A percentile compares a stretch with the other conserved stretches of the same genome.
Conservation (phyloP, 352 stramenopile species). For the Phytophthora melonis region DNA sequence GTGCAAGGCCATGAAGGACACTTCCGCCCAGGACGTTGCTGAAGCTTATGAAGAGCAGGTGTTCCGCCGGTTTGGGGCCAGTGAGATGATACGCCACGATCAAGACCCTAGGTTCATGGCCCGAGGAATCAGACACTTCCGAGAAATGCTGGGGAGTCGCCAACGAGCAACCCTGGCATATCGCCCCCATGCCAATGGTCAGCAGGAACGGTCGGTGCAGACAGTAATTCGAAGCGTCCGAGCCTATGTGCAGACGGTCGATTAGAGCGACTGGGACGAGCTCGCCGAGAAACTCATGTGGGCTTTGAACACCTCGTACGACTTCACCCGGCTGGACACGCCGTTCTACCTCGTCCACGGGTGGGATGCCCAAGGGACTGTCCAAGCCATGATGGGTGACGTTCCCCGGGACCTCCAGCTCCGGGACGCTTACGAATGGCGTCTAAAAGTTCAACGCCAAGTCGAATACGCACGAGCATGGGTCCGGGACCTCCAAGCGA, state of each 20-base stretch:
- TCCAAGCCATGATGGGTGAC: constrained; percentile 6
- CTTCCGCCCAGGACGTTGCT: background rate
- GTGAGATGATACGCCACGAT: background rate
- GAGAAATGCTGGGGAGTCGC: constrained; percentile 25
- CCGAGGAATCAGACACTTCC: constrained; percentile 31
- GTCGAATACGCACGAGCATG: constrained; percentile 4
- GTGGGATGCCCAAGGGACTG: constrained; percentile 25
- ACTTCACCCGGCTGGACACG: constrained; percentile 11
- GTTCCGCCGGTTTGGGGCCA: background rate
- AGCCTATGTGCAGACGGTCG: constrained; percentile 28
- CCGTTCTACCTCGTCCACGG: constrained; percentile 31
- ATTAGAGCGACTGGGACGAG: constrained; percentile 45
- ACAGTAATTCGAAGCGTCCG: constrained; percentile 33
- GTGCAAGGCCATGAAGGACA: background rate
- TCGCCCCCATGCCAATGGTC: constrained; percentile 41
- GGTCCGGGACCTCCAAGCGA: constrained; percentile 7
- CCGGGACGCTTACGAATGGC: constrained; percentile 8
- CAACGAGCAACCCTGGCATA: constrained; percentile 44
- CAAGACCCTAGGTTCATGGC: background rate
- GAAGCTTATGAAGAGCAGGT: background rate
- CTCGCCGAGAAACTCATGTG: constrained; percentile 37
- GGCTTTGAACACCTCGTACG: constrained; percentile 28
- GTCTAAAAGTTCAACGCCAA: constrained; percentile 7
- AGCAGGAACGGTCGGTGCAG: constrained; percentile 45
- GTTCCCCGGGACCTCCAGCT: constrained; percentile 1